Evolutionary conservation across 176 grass and related monocot genomes (phyloP), one percentile per base, ranked within the genome.

Genomic region (Tillandsia fasciculata): DNA sequence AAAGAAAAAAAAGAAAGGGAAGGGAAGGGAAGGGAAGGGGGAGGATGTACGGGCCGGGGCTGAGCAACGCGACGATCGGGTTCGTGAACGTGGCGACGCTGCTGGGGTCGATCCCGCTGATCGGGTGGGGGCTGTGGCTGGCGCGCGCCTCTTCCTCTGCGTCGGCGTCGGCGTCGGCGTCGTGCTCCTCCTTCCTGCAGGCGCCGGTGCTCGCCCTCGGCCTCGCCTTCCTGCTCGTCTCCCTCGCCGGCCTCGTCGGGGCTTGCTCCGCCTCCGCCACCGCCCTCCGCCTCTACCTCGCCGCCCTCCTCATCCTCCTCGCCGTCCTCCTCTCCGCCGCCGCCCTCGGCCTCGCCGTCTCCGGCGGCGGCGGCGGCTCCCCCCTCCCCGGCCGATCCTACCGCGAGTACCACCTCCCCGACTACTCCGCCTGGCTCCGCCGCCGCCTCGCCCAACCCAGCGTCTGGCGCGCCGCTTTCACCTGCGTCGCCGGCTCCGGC

Each of bases 221-320:
- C 67, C 93, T 99, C 72, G 28, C 78, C 1, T 74, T 92, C 17
- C 84, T 96, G 66, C 50, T 96, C 59, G 70, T 96, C 50, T 99
- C 94, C 11, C 84, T 99, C 0, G 84, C 87, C 6, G 94, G 94
- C 0, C 90, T 99, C 20, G 84, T 99, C n/a, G 94, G 94, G 12
- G 89, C 94, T 0, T 99, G 94, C 87, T 99, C 90, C 84, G 81
- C 87, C 22, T 86, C 93, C 5, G 86, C 89, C 2, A 90, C 89
- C 89, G 93, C 89, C 1, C 81, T 96, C 23, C 88, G 94, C 84
- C 82, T 99, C 29, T 99, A 93, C 79, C 89, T 99, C 72, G 8
- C 86, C 33, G 80, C 81, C 68, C 77, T 99, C 70, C 70, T 93
- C 5, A 15, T 90, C 61, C 84, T 99, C 75, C 85, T 99, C 48